A percentile compares a stretch with the other conserved stretches of the same genome.
Conservation (phyloP, 116 monocot genomes). For the Trichopus zeylanicus region DNA sequence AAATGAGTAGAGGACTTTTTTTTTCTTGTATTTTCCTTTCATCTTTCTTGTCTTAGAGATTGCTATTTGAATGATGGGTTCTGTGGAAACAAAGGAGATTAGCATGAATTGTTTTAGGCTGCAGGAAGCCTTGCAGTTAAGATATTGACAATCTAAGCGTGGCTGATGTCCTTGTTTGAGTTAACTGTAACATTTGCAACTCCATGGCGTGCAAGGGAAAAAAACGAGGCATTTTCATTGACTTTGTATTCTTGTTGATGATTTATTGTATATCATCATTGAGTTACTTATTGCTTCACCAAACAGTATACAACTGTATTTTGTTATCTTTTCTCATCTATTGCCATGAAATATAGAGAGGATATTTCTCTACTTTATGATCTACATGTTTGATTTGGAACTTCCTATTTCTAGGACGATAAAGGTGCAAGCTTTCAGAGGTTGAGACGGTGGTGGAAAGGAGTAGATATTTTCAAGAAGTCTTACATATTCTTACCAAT, state of each 20-base stretch:
- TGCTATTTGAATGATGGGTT: no score
- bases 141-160: not conserved
- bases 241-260: not conserved
- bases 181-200: not conserved
- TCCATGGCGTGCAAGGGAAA: not conserved
- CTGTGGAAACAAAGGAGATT: no score
- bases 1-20: no score
- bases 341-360: no score
- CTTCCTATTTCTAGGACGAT: constrained; percentile 34
- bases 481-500: constrained; percentile 84
- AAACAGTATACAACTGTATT: not conserved
- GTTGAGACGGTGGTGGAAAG: constrained; percentile 93
- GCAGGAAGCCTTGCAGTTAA: not conserved
- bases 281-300: not conserved
- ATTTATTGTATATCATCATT: not conserved
- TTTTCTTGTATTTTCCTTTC: no score
- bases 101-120: no score
- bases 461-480: constrained; percentile 79
- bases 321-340: no score
- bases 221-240: not conserved
- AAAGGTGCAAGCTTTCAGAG: constrained; percentile 40
- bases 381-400: not conserved
- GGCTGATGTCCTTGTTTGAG: not conserved
- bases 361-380: no score
- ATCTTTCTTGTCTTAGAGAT: no score